Conservation (phyloP, 129 eudicot genomes). For the Arctium lappa region DNA sequence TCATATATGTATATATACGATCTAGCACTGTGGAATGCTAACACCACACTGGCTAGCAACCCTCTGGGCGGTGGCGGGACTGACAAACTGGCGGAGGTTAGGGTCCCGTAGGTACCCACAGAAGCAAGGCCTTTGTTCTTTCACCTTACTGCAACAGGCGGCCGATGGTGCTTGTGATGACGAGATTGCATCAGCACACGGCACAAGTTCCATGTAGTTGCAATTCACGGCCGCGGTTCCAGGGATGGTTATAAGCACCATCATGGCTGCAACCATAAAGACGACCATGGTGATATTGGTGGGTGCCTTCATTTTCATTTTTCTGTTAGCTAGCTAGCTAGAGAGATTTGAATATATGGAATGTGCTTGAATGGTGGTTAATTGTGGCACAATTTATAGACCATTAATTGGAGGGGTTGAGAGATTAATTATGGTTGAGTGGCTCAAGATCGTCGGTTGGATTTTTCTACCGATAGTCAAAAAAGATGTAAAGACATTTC, state of each 20-base stretch:
- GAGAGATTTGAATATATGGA: not conserved
- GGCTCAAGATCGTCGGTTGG: not conserved
- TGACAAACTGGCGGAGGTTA: conserved; percentile 12
- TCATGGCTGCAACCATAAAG: not conserved
- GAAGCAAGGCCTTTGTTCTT: conserved; percentile 27
- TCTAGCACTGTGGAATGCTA: conserved; percentile 25
- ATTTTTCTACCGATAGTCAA: not conserved
- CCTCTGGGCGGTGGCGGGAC: conserved; percentile 23
- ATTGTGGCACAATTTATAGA: conserved; percentile 20
- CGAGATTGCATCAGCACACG: conserved; percentile 20
- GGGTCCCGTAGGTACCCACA: conserved; percentile 31
- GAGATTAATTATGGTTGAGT: not conserved
- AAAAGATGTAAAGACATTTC: not conserved
- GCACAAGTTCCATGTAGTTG: conserved; percentile 28
- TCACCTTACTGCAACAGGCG: conserved; percentile 20
- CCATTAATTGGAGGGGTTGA: not conserved
- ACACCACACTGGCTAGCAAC: conserved; percentile 31
- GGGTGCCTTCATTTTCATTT: conserved; percentile 17
- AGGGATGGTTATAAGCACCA: conserved; percentile 9
- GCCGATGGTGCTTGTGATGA: conserved; percentile 8
- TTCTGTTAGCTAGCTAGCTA: not conserved
- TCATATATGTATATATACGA: not conserved
- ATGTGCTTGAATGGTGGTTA: not conserved
- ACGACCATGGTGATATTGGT: conserved; percentile 7
- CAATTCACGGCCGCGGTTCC: conserved; percentile 19